phyloP scores from a whole-genome alignment of 495 filamentous ascomycete species.

The Chaetomium cochliodes region DNA sequence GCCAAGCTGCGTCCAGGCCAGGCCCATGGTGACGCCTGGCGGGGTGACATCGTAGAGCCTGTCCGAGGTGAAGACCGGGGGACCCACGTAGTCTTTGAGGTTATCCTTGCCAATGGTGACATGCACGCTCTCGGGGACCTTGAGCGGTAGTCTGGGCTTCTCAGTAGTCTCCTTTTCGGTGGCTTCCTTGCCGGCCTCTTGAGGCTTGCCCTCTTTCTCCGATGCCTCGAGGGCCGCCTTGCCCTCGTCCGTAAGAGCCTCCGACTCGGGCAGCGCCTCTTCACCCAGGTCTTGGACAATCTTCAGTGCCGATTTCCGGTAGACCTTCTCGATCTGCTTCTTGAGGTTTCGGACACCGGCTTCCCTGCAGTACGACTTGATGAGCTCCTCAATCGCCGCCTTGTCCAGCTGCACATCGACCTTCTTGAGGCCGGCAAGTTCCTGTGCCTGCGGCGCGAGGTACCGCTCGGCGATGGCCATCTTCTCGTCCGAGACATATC shows the following conservation, averaged over 20 bases:
- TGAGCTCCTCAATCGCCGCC: conserved; percentile 89
- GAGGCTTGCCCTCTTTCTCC: conserved; percentile 28
- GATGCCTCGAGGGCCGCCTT: conserved; percentile 73
- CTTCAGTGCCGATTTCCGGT: conserved; percentile 93
- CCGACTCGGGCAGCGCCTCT: conserved; percentile 73
- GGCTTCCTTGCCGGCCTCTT: conserved; percentile 23
- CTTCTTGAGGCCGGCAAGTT: conserved; percentile 84
- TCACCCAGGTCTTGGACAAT: conserved; percentile 96
- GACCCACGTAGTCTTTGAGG: conserved; percentile 95
- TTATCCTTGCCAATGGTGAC: conserved; percentile 86
- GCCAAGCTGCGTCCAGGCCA: conserved; percentile 98
- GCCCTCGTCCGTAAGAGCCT: conserved; percentile 83
- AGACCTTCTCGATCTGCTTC: conserved; percentile 99
- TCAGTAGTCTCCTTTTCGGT: conserved; percentile 50
- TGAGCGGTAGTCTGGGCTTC: conserved; percentile 72
- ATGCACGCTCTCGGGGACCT: conserved; percentile 83
- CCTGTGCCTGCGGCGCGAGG: conserved; percentile 85
- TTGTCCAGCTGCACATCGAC: conserved; percentile 82
- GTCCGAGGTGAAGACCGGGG: conserved; percentile 92
- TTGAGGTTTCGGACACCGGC: conserved; percentile 96
- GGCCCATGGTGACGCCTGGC: conserved; percentile 97
- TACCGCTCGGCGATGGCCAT: conserved; percentile 97
- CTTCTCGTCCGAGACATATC: conserved; percentile 98
- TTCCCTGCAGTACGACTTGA: conserved; percentile 97
- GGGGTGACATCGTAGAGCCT: conserved; percentile 92